Conservation (phyloP, 768 basidiomycete genomes). For the Tricholoma bakamatsutake region DNA sequence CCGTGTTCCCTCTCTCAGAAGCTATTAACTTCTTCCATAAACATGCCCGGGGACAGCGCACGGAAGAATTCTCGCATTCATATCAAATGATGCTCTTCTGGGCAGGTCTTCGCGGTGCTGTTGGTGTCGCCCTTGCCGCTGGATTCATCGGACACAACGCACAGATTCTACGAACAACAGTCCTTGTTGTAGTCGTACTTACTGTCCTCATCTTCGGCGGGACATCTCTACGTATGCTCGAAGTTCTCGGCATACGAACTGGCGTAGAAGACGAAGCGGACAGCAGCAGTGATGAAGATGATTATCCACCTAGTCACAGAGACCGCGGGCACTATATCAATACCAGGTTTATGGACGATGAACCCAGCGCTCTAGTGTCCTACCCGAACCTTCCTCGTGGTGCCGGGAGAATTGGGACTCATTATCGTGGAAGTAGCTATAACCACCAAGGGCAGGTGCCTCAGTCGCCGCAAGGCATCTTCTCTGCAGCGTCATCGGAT, state of each 20-base stretch:
- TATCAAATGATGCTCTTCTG: slow-evolving; percentile 99
- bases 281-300: slow-evolving; percentile 49
- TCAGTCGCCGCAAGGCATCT: slow-evolving; percentile 25
- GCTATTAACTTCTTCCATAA: slow-evolving; percentile 89
- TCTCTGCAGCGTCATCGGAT: slow-evolving; percentile 73
- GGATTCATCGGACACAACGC: slow-evolving; percentile 95
- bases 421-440: slow-evolving; percentile 49
- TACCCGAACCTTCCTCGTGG: slow-evolving; percentile 19
- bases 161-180: slow-evolving; percentile 85
- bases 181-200: slow-evolving; percentile 91
- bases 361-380: slow-evolving; percentile 30
- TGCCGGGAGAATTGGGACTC: slow-evolving; percentile 44
- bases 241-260: slow-evolving; percentile 91
- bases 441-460: slow-evolving; percentile 49
- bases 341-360: slow-evolving; percentile 37
- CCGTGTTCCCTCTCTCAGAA: slow-evolving; percentile 93
- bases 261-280: slow-evolving; percentile 92
- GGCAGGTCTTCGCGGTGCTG: slow-evolving; percentile 95
- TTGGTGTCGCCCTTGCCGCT: slow-evolving; percentile 94
- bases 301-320: slow-evolving; percentile 23
- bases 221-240: slow-evolving; percentile 95
- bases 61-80: slow-evolving; percentile 91
- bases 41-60: slow-evolving; percentile 78
- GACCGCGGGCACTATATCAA: slow-evolving; percentile 36
- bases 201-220: slow-evolving; percentile 95